Evolutionary conservation across 306 rosid genomes (phyloP), one percentile per base, ranked within the genome.

Genomic region (Cucurbita ficifolia): DNA sequence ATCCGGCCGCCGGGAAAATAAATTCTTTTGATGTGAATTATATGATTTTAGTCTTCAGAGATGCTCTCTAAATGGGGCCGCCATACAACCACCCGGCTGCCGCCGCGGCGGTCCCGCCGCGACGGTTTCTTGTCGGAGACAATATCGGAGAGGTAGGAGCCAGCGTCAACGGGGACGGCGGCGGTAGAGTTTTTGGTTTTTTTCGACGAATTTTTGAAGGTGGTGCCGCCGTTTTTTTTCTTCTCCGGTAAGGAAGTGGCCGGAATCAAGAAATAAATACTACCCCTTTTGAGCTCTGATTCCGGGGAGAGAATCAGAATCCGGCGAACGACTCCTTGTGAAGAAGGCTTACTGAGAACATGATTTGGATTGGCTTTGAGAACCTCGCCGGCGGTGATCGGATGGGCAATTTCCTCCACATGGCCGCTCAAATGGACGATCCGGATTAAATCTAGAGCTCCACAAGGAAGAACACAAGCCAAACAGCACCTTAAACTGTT

Each of bases 391-490:
- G 99, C 99, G 1, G 87, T 94, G 76, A 94, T 80, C 3, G 97
- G 83, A 78, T 84, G 84, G 7, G 97, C 77, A 40, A 87, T 82
- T 81, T 91, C 99, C 55, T 94, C 99, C 0, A 94, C 88, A 24
- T 76, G 84, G 55, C 99, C 99, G 22, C 86, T 89, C 81, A 94
- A 83, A 81, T 94, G 99, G 35, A 94, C 99, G 51, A 94, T 86
- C 1, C 97, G 87, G 81, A 94, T 94, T 86, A 94, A 84, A 57
- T 94, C 99, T 16, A 94, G 81, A 33, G 96, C 97, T 24, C 98
- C 99, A 61, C 95, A 94, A 0, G 99, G 99, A 79, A 94, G 88
- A 74, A 91, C 95, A 78, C 99, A 94, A 70, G 96, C 99, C 87
- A 94, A 86, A 87, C 97, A 94, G 57, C 99, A 94, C 88, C 99